Conservation (phyloP, 148 eudicot species). For the Diospyros kaki region DNA sequence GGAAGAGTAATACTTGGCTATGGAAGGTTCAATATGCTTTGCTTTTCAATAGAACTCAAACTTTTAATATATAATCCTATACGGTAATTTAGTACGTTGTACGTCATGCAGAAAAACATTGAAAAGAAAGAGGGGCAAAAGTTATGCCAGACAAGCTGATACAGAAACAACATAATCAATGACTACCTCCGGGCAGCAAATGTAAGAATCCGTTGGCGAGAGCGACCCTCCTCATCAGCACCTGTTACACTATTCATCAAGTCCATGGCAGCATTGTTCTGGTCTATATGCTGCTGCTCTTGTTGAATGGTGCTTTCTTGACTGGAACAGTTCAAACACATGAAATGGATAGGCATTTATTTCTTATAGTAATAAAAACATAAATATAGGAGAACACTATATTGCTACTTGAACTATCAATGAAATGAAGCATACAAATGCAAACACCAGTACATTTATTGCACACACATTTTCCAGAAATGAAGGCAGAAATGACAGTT, state of each 20-base stretch:
- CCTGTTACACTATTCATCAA: slow-evolving; percentile 81
- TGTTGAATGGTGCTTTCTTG: slow-evolving; percentile 46
- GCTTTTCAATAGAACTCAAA: not conserved
- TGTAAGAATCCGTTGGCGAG: slow-evolving; percentile 87
- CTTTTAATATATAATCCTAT: not conserved
- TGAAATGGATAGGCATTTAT: not conserved
- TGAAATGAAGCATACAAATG: no score
- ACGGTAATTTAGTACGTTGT: not conserved
- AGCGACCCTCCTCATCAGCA: slow-evolving; percentile 79
- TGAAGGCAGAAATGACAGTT: no score
- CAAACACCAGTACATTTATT: no score
- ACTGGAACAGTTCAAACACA: slow-evolving; percentile 33
- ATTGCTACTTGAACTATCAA: no score
- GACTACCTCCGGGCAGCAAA: slow-evolving; percentile 88
- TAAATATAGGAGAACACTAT: no score
- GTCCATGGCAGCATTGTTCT: slow-evolving; percentile 73
- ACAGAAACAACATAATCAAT: slow-evolving; percentile 2
- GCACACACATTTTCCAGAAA: no score
- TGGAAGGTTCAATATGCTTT: not conserved
- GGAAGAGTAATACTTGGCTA: not conserved
- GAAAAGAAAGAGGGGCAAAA: slow-evolving; percentile 2
- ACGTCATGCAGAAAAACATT: not conserved
- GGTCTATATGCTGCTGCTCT: slow-evolving; percentile 28
- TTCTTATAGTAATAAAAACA: no score
- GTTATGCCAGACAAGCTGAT: slow-evolving; percentile 1